These are phyloP conservation scores for Chiua virens DNA, from an alignment of 768 basidiomycete genomes.

Conservation along the genomic window DNA sequence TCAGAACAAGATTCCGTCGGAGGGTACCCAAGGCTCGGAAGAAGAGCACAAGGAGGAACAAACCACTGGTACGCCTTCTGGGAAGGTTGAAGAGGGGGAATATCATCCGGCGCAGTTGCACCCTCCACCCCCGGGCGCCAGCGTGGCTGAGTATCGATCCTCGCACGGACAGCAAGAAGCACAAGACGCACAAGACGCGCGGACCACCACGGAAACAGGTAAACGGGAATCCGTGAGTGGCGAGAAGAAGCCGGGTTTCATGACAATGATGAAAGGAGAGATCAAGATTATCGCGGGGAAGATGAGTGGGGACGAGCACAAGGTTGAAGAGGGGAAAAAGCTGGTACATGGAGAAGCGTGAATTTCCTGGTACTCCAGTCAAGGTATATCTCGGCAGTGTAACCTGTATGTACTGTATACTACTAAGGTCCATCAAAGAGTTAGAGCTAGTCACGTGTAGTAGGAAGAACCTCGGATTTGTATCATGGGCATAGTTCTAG, in stretches of 20 bases:
- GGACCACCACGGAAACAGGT: background rate
- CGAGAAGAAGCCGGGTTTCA: conserved; percentile 27
- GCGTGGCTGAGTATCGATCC: conserved; percentile 13
- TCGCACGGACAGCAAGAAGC: background rate
- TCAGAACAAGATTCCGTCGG: background rate
- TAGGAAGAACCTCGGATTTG: conserved; percentile 2
- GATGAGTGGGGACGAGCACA: conserved; percentile 27
- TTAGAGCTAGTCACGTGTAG: conserved; percentile 8
- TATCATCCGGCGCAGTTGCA: conserved; percentile 33
- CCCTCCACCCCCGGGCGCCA: conserved; percentile 22
- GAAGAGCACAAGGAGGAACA: conserved; percentile 1
- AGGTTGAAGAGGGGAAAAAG: conserved; percentile 29
- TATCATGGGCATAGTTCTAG: background rate
- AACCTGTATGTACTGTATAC: conserved; percentile 1
- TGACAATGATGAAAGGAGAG: conserved; percentile 34
- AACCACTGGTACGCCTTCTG: background rate
- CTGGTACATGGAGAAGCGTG: conserved; percentile 26
- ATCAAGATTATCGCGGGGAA: conserved; percentile 34
- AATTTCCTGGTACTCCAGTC: background rate
- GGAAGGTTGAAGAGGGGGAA: conserved; percentile 1
- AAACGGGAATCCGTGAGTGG: background rate
- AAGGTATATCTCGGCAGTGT: background rate
- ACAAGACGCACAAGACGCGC: background rate
- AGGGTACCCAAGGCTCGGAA: background rate
- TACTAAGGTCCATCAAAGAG: background rate